Evolutionary conservation across 306 rosid species (phyloP), one percentile per base, ranked within the genome.

Genomic region (Medicago arabica): DNA sequence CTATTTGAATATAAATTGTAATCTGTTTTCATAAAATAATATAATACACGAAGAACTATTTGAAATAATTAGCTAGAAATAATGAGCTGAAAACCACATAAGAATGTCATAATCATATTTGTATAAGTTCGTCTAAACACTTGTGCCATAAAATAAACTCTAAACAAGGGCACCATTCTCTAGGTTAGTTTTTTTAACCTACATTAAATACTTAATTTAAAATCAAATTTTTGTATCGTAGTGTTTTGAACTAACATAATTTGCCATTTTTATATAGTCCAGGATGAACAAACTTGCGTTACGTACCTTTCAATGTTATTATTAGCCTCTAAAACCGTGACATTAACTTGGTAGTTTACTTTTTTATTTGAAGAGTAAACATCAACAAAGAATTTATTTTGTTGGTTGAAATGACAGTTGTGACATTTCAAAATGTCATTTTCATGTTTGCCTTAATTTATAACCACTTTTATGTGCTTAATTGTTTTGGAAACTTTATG

Each of bases 331-430:
- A 12, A 46, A 46, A 46, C 15, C 16, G 16, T 13, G 38, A 34
- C 38, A 34, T 7, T 34, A 46, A 12, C 16, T 12, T 46, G 7
- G 6, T 44, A 10, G 0, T 11, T 44, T 3, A 8, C 10, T 8
- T 44, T 2, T 44, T 44, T 44, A 14, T 44, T 44, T 12, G n/a
- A 44, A 44, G 50, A 44, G 50, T 44, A 12, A 44, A 44, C 50
- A 44, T 44, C 50, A 44, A 44, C 50, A 34, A 34, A 34, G 38
- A 34, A 34, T 34, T 34, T 50, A 13, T 46, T 46, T 12, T 53
- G 40, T 59, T 59, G 44, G 13, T 62, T 62, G 46, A n/a, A 62
- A 62, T 62, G 23, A 31, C 41, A 6, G 67, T 61, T 61, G 9
- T 61, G 44, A 15, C 46, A 15, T 62, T 34, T 2, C 46, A 62